These are phyloP conservation scores for Monascus ruber DNA, from an alignment of 2,329 filamentous ascomycete species.

Conservation along the genomic window DNA sequence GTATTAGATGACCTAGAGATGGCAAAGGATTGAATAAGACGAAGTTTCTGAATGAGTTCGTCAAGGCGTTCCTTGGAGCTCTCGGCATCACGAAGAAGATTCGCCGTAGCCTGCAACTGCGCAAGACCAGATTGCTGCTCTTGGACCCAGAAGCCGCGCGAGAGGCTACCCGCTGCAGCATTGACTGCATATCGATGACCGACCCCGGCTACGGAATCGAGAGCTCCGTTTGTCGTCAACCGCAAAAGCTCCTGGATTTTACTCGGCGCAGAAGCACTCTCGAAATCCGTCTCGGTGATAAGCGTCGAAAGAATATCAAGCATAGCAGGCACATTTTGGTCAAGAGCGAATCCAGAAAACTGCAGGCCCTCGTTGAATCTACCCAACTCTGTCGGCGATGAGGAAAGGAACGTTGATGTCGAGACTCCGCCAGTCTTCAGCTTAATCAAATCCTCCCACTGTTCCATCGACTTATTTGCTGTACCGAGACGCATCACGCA, in stretches of 20 bases:
- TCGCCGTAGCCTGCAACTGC: constrained; percentile 74
- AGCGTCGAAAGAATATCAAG: constrained; percentile 72
- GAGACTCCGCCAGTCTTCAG: constrained; percentile 87
- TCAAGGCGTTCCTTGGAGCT: constrained; percentile 56
- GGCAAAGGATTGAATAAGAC: constrained; percentile 69
- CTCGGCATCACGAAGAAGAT: constrained; percentile 57
- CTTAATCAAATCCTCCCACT: constrained; percentile 91
- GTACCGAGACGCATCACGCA: constrained; percentile 90
- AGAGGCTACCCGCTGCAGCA: constrained; percentile 70
- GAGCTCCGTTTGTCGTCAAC: constrained; percentile 73
- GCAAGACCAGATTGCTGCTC: constrained; percentile 87
- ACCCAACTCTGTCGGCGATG: constrained; percentile 61
- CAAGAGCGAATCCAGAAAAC: constrained; percentile 76
- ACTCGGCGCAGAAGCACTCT: constrained; percentile 64
- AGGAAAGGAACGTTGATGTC: constrained; percentile 70
- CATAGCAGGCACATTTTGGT: constrained; percentile 84
- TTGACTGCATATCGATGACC: constrained; percentile 80
- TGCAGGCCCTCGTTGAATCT: constrained; percentile 69
- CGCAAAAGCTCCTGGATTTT: constrained; percentile 81
- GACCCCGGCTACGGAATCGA: constrained; percentile 83
- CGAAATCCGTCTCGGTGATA: constrained; percentile 80
- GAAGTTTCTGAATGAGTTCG: constrained; percentile 71
- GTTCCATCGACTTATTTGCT: constrained; percentile 76
- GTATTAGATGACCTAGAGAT: constrained; percentile 57
- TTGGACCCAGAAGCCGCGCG: constrained; percentile 56